These are phyloP conservation scores for Coprinopsis cinerea DNA, from an alignment of 768 basidiomycete species.

Conservation along the genomic window DNA sequence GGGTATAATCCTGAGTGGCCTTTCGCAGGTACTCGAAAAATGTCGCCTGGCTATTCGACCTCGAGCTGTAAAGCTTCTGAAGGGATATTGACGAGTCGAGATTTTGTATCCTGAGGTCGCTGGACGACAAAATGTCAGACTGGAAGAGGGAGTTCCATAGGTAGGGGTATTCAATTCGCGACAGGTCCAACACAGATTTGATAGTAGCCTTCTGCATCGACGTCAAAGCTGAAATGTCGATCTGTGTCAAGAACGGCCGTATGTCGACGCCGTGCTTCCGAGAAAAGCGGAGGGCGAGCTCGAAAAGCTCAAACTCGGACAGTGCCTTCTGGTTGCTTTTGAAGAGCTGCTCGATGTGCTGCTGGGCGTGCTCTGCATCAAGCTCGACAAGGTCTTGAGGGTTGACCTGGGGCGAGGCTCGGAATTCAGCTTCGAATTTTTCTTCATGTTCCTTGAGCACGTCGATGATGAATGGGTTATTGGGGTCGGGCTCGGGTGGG, in stretches of 20 bases:
- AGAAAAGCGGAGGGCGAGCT: conserved; percentile 41
- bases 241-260: conserved; percentile 38
- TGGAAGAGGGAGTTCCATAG: conserved; percentile 62
- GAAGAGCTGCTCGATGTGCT: conserved; percentile 40
- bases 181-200: conserved; percentile 33
- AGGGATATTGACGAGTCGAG: conserved; percentile 49
- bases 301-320: conserved; percentile 59
- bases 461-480: conserved; percentile 46
- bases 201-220: conserved; percentile 50
- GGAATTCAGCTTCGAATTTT: conserved; percentile 40
- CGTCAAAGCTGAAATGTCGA: conserved; percentile 54
- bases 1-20: conserved; percentile 49
- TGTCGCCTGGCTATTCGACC: conserved; percentile 40
- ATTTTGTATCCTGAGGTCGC: conserved; percentile 46
- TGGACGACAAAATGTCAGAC: conserved; percentile 49
- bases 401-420: conserved; percentile 18
- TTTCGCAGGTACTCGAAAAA: conserved; percentile 60
- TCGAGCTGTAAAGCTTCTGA: conserved; percentile 58
- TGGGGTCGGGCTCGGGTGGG: conserved; percentile 44
- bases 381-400: conserved; percentile 19
- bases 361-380: conserved; percentile 32
- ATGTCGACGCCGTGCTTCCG: conserved; percentile 40
- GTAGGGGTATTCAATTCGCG: conserved; percentile 35
- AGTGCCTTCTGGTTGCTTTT: conserved; percentile 46
- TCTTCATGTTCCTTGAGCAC: conserved; percentile 41